These are phyloP conservation scores for Cladochytrium replicatum DNA, from an alignment of 192 early-diverging fungal genomes.

Conservation along the genomic window DNA sequence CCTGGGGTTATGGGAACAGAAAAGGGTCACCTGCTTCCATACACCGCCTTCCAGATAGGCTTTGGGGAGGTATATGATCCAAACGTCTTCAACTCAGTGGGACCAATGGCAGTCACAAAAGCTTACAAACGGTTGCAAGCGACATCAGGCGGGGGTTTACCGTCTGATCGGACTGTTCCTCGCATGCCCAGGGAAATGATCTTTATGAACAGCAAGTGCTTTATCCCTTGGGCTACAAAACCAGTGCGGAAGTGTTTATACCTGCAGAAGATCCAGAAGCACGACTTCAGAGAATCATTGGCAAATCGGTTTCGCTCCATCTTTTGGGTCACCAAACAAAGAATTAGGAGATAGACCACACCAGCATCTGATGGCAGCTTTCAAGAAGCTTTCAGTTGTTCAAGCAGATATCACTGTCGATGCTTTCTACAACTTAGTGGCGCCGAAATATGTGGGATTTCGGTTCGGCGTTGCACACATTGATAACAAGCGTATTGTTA, in stretches of 20 bases:
- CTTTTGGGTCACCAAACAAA: conserved; percentile 26
- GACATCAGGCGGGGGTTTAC: background rate
- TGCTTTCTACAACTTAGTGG: too few species aligned
- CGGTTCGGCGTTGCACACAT: conserved; percentile 7
- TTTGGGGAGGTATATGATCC: conserved; percentile 18
- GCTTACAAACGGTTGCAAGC: conserved; percentile 14
- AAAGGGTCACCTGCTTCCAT: conserved; percentile 7
- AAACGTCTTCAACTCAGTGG: conserved; percentile 23
- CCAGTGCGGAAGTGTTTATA: conserved; percentile 23
- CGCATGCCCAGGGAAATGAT: background rate
- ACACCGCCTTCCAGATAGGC: conserved; percentile 14
- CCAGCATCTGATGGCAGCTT: conserved; percentile 4
- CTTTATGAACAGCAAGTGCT: conserved; percentile 4
- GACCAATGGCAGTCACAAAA: conserved; percentile 20
- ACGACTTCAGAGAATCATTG: background rate
- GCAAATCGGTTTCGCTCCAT: conserved; percentile 11
- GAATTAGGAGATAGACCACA: background rate
- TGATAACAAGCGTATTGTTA: conserved; percentile 1
- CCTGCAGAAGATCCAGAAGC: conserved; percentile 1
- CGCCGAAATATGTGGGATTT: conserved; percentile 3
- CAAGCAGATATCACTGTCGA: too few species aligned
- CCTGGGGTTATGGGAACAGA: conserved; percentile 19
- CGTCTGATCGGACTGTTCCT: background rate
- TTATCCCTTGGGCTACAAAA: conserved; percentile 22
- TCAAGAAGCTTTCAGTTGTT: conserved; percentile 5